Percentiles rank a stretch among this genome's conserved stretches.
These are phyloP conservation scores for Monilinia fructigena DNA, from an alignment of 2,329 filamentous ascomycete genomes.

Conservation along the genomic window DNA sequence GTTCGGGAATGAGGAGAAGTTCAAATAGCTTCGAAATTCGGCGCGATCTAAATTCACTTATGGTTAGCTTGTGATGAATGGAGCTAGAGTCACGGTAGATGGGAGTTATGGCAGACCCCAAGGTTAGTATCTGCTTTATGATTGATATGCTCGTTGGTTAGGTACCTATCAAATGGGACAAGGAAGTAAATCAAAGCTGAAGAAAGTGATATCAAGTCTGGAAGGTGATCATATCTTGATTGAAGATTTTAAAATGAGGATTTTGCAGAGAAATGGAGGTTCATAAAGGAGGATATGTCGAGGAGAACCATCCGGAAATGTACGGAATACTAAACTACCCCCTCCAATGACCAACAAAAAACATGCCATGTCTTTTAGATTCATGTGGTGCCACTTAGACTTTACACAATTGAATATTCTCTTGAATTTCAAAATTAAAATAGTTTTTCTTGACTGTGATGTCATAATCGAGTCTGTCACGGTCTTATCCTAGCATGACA, in stretches of 20 bases:
- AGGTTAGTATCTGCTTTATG: neutral
- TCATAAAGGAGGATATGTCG: neutral
- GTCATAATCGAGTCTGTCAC: neutral
- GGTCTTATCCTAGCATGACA: neutral
- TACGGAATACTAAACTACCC: neutral
- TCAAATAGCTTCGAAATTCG: conserved; percentile 14
- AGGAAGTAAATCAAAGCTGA: neutral
- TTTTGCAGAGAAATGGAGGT: neutral
- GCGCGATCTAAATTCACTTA: conserved; percentile 22
- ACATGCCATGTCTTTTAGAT: neutral
- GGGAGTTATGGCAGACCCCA: conserved; percentile 22
- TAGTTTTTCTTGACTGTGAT: neutral
- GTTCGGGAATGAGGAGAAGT: conserved; percentile 9
- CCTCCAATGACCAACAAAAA: neutral
- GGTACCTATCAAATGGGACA: neutral
- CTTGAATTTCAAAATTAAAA: neutral
- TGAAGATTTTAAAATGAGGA: neutral
- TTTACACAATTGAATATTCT: neutral
- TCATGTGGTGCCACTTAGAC: neutral
- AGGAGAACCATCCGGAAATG: conserved; percentile 3
- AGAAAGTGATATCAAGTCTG: too few species aligned
- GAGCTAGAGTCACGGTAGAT: conserved; percentile 5
- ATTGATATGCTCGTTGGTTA: neutral
- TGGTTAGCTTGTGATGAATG: conserved; percentile 13
- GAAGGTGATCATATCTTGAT: neutral